Evolutionary conservation across 2,329 filamentous ascomycete genomes (phyloP), one percentile per base, ranked within the genome.

Genomic region (Colletotrichum endophyticum): DNA sequence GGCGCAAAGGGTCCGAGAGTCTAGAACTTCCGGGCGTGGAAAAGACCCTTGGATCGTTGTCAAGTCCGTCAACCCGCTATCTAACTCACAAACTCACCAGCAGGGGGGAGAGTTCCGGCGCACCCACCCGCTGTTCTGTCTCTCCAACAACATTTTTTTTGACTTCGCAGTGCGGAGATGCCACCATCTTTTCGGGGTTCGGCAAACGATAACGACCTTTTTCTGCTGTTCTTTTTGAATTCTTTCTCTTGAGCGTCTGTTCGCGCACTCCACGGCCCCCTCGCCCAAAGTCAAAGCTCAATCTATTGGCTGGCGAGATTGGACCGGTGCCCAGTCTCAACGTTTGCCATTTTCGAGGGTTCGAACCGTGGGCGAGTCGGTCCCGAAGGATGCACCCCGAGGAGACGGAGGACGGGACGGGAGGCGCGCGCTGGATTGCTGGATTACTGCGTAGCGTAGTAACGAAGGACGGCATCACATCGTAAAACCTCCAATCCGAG

Each of bases 331-430:
- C 25, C 69, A 39, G 69, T 75, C 70, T 73, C 70, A 73, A 64
- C 30, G 27, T 30, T 76, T 76, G 63, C 73, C 70, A 22, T 73
- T 73, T 69, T 39, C 36, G 64, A 62, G 25, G 63, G 22, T 30
- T 8, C 36, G 56, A 68, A 25, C 62, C 70, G 44, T 59, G 63
- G 30, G 49, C 39, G 28, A 62, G 36, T 28, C 13, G 44, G 49
- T 28, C 44, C 36, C 61, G 61, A 53, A 27, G 61, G 39, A 72
- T 28, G 49, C 19, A n/a, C 39, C 61, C 53, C 73, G 28, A 22
- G 69, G n/a, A 12, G 28, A 30, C 57, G 16, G 16, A 28, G 28
- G 27, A 30, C 27, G 28, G 28, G 57, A 62, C 57, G 57, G 57
- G 27, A 62, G 30, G 9, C 28, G 39, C 39, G 39, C 39, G 39